Base-by-base conservation (phyloP, 2,329 filamentous ascomycete genomes). In the Fusarium luffae region DNA sequence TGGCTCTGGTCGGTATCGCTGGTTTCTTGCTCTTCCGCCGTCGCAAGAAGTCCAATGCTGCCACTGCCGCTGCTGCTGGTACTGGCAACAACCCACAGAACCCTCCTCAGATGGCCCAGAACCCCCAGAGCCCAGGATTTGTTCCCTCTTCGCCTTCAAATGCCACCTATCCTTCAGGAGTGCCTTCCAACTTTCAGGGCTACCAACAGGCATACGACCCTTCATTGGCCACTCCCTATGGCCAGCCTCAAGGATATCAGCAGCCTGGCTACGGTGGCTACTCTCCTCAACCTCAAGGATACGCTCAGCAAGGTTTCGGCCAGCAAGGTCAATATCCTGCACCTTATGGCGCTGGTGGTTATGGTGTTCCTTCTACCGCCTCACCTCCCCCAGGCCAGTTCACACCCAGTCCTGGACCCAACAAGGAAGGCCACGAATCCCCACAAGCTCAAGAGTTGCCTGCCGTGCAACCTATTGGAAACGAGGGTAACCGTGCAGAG, bases 11-110 rank as follows among this genome's bases (percentile, higher is more conserved):
- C 46, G 79, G 76, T 21, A 66, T 79, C 9, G 79, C 72, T 12
- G 74, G 77, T 40, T 85, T 82, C 72, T 80, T 83, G 68, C 70
- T 84, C 21, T 54, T 83, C 55, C 82, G 80, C 23, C 79, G 79
- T 27, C 77, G 72, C 44, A 81, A 75, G 55, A 76, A 78, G 61
- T 75, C 77, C 27, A 75, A 75, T 41, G 55, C 67, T n/a, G 49
- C 70, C 44, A 56, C 61, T 46, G 32, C 72, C 14, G 52, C 69
- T 28, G 56, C 63, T 34, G 27, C 71, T 16, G 51, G 54, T 30
- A 43, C 68, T 27, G 54, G 49, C 5, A 50, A 54, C 19, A 56
- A 50, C n/a, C 48, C 57, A 25, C 65, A 71, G 18, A 63, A 58
- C 34, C 66, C 66, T 25, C 64, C 63, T n/a, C 59, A 63, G 18